A percentile compares a stretch with the other conserved stretches of the same genome.
phyloP scores from a whole-genome alignment of 2,329 filamentous ascomycete species.

The Fusarium falciforme region DNA sequence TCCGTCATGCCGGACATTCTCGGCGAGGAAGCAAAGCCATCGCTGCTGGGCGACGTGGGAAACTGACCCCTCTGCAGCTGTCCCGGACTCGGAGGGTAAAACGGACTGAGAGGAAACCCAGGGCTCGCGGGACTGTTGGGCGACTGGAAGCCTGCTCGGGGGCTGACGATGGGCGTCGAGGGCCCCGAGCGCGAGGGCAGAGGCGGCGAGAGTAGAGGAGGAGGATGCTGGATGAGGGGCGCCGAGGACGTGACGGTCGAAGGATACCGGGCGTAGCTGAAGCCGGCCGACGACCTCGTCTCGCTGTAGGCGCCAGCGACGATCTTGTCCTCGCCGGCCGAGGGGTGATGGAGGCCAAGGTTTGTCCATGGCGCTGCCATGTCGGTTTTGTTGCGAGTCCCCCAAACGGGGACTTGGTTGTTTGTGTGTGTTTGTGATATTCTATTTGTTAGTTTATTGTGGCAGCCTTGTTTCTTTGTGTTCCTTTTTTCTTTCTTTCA shows the following conservation, averaged over 20 bases:
- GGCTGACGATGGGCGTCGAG: slow-evolving; percentile 31
- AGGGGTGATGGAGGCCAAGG: slow-evolving; percentile 28
- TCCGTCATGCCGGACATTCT: slow-evolving; percentile 18
- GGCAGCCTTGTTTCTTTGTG: neutral
- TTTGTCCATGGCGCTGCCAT: slow-evolving; percentile 35
- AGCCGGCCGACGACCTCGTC: slow-evolving; percentile 28
- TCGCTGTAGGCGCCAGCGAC: slow-evolving; percentile 29
- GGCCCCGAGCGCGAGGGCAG: slow-evolving; percentile 28
- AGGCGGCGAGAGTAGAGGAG: slow-evolving; percentile 41
- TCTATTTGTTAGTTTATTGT: neutral
- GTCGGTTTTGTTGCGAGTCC: neutral
- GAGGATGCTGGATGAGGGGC: slow-evolving; percentile 13
- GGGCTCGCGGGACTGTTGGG: slow-evolving; percentile 29
- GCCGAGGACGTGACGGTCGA: slow-evolving; percentile 39
- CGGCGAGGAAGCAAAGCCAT: slow-evolving; percentile 31
- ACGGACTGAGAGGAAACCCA: slow-evolving; percentile 35
- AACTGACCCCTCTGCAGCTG: slow-evolving; percentile 34
- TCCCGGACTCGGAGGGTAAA: slow-evolving; percentile 25
- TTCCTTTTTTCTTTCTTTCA: neutral
- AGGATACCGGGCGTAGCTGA: slow-evolving; percentile 33
- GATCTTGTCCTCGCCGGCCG: slow-evolving; percentile 24
- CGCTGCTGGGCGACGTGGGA: slow-evolving; percentile 22
- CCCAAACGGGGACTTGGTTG: neutral
- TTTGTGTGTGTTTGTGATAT: neutral
- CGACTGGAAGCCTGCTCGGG: slow-evolving; percentile 20